A percentile compares a stretch with the other conserved stretches of the same genome.
Conservation (phyloP, 2,329 filamentous ascomycete genomes). For the Penicillium hordei region DNA sequence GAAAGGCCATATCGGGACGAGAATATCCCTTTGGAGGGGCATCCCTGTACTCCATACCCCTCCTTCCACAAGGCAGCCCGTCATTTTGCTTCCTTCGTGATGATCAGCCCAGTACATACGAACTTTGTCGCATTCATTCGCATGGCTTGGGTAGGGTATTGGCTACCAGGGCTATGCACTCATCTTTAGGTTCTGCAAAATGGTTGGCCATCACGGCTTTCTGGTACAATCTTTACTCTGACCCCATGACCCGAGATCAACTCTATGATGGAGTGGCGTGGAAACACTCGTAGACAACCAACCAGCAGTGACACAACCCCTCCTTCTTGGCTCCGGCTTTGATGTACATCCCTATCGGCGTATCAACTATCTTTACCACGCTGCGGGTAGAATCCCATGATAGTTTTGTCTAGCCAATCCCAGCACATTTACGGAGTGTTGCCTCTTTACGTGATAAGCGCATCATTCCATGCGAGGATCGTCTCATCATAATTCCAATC, state of each 20-base stretch:
- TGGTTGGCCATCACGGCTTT: conserved; percentile 7
- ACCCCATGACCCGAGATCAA: conserved; percentile 10
- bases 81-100: not conserved
- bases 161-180: not conserved
- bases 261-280: conserved; percentile 13
- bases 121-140: not conserved
- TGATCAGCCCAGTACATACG: conserved; percentile 1
- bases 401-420: conserved; percentile 1
- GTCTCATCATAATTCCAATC: not conserved
- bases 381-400: conserved; percentile 9
- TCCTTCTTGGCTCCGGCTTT: conserved; percentile 4
- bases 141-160: not conserved
- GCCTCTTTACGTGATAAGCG: conserved; percentile 5
- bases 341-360: conserved; percentile 1
- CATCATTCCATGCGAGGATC: conserved; percentile 6
- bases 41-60: conserved; percentile 1
- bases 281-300: conserved; percentile 2
- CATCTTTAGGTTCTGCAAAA: not conserved
- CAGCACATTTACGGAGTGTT: not conserved
- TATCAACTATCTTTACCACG: not conserved
- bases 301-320: conserved; percentile 9
- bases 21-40: conserved; percentile 7
- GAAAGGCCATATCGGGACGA: not conserved
- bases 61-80: not conserved
- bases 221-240: conserved; percentile 1